Base-by-base conservation (phyloP, 768 basidiomycete species). In the Pleurotus djamor region DNA sequence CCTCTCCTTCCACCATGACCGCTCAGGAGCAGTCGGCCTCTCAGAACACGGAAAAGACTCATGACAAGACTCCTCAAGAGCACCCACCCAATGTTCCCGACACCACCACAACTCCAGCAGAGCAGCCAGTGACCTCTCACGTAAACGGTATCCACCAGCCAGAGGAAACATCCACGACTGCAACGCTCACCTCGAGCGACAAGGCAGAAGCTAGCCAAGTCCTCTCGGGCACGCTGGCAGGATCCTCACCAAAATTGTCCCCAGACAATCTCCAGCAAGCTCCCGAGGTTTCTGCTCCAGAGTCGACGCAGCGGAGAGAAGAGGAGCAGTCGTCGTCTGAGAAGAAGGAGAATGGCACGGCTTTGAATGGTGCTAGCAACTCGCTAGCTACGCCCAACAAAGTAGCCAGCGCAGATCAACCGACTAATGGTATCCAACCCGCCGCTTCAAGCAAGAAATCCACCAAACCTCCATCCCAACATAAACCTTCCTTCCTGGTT, bases 401-500 rank as follows among this genome's bases (percentile, higher is more conserved):
- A 13, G 4, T 32, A 9, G 36, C 54, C 14, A 44, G 41, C 16
- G 38, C 21, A 32, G 54, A 56, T 21, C 41, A 33, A 32, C 37
- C 54, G 28, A 17, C 37, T 14, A 56, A 56, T 32, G 54, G 54
- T 12, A 56, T 36, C 37, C 54, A 56, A 14, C 54, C 38, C 9
- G 38, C n/a, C 54, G 28, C 12, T 41, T 56, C 28, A 9, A 33
- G 14, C 37, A 56, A 56, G 54, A 56, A 56, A 41, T 56, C 54
- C 10, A 10, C 38, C 38, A 56, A 56, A 32, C 28, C 54, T 28
- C 14, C 41, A 33, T 32, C 54, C 28, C 37, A 16, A 33, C 37
- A 56, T 63, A 80, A 80, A 74, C 74, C 79, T 55, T 84, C 86
- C 21, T 80, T 89, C 64, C 71, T 88, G 60, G 79, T 83, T 54